Base-by-base conservation (phyloP, 1,284 basidiomycete genomes). In the Chalciporus sp. region DNA sequence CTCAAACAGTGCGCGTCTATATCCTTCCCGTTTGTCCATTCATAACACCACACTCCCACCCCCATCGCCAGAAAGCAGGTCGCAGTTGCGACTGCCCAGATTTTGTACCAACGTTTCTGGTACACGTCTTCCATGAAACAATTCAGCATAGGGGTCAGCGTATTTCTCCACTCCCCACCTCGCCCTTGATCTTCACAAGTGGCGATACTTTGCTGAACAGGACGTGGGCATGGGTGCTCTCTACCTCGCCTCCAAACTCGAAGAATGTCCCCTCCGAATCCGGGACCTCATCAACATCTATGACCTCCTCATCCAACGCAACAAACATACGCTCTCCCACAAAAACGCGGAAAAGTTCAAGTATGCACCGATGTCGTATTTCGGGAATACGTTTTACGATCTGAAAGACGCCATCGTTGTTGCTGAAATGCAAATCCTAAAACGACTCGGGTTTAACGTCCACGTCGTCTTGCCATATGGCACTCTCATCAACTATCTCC, bases 351-450 rank as follows among this genome's bases (percentile, higher is more conserved):
- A 74, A 19, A 75, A 75, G n/a, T 92, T 92, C 73, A 78, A 78
- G 60, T 94, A 94, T 69, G 73, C 77, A 6, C 88, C 92, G 4
- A 93, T 93, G 88, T 85, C 88, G 19, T 95, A 94, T 72, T 94
- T 92, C 66, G 84, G 88, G 8, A 80, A 81, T 56, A 82, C 83
- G 1, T 96, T 94, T 63, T 94, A 95, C 72, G 90, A 94, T 58
- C 76, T 90, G 61, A 95, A 94, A 66, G 94, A 96, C 63, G 88
- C 91, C 5, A 76, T 98, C 43, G 93, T 98, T 20, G 88, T 97
- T 14, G 87, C 90, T 1, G 97, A 99, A 74, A 98, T 99, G 93
- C 97, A 99, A 69, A 84, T 99, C 17, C 80, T 99, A 58, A 99
- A 99, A 74, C 84, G 95, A 35, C 81, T 95, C 11, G 92, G 91